These are phyloP conservation scores for Paracamarosporium sp. DNA, from an alignment of 2,329 filamentous ascomycete species.

Conservation along the genomic window DNA sequence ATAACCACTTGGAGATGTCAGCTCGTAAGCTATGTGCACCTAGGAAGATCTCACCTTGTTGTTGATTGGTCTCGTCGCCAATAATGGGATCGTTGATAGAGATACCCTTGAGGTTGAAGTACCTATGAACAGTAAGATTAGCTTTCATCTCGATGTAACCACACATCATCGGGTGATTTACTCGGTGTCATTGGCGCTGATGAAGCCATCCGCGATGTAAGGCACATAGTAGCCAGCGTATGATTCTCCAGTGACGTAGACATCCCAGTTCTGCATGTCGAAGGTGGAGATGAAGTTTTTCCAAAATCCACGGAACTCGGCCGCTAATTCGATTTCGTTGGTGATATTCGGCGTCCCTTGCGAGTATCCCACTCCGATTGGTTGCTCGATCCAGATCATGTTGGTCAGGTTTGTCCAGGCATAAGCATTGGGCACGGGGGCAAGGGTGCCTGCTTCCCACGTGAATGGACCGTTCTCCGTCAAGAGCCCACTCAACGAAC, in stretches of 20 bases:
- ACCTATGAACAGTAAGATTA: conserved; percentile 16
- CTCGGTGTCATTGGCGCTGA: conserved; percentile 59
- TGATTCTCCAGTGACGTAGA: conserved; percentile 63
- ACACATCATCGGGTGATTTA: conserved; percentile 4
- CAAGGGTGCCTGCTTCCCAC: conserved; percentile 69
- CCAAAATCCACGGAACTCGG: conserved; percentile 59
- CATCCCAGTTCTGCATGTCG: conserved; percentile 59
- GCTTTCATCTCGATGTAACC: not conserved
- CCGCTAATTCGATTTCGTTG: conserved; percentile 54
- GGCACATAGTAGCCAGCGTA: conserved; percentile 65
- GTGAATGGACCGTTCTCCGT: conserved; percentile 75
- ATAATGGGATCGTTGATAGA: conserved; percentile 58
- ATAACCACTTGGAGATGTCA: conserved; percentile 32
- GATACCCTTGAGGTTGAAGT: conserved; percentile 61
- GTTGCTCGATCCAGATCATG: conserved; percentile 56
- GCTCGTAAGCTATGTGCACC: not conserved
- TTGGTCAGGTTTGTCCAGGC: conserved; percentile 65
- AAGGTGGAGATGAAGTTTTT: conserved; percentile 64
- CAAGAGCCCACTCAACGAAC: conserved; percentile 70
- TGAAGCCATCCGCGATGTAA: conserved; percentile 63
- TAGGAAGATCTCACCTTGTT: conserved; percentile 36
- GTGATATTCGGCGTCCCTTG: conserved; percentile 54
- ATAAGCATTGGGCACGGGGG: conserved; percentile 71
- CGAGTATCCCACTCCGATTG: conserved; percentile 54
- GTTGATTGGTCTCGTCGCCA: conserved; percentile 49